These are phyloP conservation scores for Penicillium sp. DNA, from an alignment of 2,329 filamentous ascomycete genomes.

Conservation along the genomic window DNA sequence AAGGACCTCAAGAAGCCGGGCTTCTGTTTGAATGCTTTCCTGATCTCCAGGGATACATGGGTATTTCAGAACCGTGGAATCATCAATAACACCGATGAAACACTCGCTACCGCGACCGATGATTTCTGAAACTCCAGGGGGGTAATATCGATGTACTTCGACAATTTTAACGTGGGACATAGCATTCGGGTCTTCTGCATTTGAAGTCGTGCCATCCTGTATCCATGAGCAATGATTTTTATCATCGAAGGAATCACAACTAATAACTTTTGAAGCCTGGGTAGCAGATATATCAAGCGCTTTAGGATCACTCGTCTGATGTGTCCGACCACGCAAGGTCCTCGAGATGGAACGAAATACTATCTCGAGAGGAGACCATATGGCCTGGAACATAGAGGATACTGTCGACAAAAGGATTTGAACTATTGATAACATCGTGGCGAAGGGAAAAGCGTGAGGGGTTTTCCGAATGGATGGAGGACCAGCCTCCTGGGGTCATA, in stretches of 20 bases:
- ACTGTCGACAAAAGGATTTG: background rate
- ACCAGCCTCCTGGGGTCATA: too few species aligned
- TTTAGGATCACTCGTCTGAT: background rate
- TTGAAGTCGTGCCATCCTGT: background rate
- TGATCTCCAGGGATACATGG: constrained; percentile 4
- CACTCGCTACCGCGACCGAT: constrained; percentile 8
- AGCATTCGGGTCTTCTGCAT: background rate
- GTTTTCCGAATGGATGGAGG: too few species aligned
- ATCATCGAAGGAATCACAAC: background rate
- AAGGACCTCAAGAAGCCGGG: constrained; percentile 6
- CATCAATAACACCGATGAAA: constrained; percentile 8
- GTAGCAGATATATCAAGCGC: background rate
- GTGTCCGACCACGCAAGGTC: background rate
- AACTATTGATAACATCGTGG: background rate
- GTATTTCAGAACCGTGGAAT: constrained; percentile 14
- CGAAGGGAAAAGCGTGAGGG: background rate
- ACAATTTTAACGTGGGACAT: constrained; percentile 2
- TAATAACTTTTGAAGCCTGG: background rate
- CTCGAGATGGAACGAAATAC: background rate
- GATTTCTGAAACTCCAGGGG: constrained; percentile 11
- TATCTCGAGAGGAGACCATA: background rate
- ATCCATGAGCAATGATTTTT: background rate
- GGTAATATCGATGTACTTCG: constrained; percentile 6
- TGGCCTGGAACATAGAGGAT: background rate
- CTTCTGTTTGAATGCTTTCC: constrained; percentile 8